These are phyloP conservation scores for Boletellus sp. DNA, from an alignment of 1,284 basidiomycete species.

Conservation along the genomic window DNA sequence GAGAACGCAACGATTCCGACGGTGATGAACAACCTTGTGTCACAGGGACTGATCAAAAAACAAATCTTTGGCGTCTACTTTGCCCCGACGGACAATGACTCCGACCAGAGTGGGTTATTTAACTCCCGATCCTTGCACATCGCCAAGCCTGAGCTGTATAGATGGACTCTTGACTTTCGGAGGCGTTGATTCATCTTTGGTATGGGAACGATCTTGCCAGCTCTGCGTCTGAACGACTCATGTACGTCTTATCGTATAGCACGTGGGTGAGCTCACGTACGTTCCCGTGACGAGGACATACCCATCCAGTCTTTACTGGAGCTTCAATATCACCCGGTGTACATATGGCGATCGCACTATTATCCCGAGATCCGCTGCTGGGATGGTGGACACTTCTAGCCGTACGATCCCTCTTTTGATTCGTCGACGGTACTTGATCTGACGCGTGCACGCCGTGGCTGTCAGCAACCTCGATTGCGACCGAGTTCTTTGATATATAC, in stretches of 20 bases:
- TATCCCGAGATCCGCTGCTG: conserved; percentile 18
- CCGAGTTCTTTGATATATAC: conserved; percentile 21
- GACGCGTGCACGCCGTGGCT: not conserved
- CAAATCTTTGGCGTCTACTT: conserved; percentile 27
- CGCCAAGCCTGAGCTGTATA: not conserved
- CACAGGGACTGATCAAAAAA: conserved; percentile 14
- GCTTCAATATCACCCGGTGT: conserved; percentile 20
- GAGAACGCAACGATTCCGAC: conserved; percentile 17
- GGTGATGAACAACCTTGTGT: conserved; percentile 25
- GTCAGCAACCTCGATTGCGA: conserved; percentile 21
- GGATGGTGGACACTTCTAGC: conserved; percentile 11
- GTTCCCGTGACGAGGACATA: conserved; percentile 20
- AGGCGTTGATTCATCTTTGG: conserved; percentile 18
- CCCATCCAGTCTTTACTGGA: conserved; percentile 22
- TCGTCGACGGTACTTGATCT: not conserved
- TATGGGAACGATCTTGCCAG: conserved; percentile 8
- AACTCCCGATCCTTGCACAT: not conserved
- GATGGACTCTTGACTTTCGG: conserved; percentile 29
- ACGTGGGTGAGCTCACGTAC: conserved; percentile 4
- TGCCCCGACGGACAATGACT: conserved; percentile 17
- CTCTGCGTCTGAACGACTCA: too few species aligned
- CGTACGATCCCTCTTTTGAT: conserved; percentile 8
- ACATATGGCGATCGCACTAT: conserved; percentile 16
- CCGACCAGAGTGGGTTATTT: conserved; percentile 19
- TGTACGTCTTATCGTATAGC: not conserved